Evolutionary conservation across 257 asterid genomes (phyloP).

Genomic region (Apocynum venetum): DNA sequence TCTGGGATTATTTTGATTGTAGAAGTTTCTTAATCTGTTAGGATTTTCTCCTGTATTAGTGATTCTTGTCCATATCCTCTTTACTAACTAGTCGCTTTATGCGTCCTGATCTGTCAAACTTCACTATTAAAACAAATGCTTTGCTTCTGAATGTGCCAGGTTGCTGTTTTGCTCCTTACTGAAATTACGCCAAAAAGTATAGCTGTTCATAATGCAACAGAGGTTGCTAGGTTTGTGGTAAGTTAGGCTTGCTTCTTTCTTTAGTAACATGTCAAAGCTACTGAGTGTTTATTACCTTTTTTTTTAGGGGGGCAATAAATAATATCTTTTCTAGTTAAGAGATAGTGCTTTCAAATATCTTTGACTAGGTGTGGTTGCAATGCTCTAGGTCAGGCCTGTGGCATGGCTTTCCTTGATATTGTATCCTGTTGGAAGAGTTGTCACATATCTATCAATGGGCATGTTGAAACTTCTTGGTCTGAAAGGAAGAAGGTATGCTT

Average conservation of each 20-base stretch:
- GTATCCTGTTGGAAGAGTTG: constrained; percentile 97
- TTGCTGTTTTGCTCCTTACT: constrained; percentile 88
- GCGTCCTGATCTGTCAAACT: background rate
- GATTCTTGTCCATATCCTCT: background rate
- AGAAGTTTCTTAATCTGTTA: background rate
- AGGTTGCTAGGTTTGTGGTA: constrained; percentile 97
- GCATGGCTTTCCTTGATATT: constrained; percentile 95
- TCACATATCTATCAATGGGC: constrained; percentile 95
- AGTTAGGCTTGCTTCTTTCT: constrained; percentile 35
- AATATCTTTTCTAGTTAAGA: background rate
- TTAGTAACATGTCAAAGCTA: background rate
- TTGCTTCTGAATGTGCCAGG: constrained; percentile 45
- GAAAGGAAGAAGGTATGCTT: constrained; percentile 82
- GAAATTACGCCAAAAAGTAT: constrained; percentile 98
- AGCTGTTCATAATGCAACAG: constrained; percentile 98
- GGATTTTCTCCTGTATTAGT: background rate
- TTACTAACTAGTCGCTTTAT: background rate
- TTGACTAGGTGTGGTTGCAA: constrained; percentile 29
- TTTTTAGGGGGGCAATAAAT: background rate
- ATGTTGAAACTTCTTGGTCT: constrained; percentile 92
- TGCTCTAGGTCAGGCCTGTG: constrained; percentile 94
- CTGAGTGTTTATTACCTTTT: background rate
- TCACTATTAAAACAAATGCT: constrained; percentile 13
- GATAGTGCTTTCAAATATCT: constrained; percentile 13
- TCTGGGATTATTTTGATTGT: background rate